A percentile compares a stretch with the other conserved stretches of the same genome.
Conservation (phyloP, 2,329 filamentous ascomycete genomes). For the Pseudodiploospora longispora region DNA sequence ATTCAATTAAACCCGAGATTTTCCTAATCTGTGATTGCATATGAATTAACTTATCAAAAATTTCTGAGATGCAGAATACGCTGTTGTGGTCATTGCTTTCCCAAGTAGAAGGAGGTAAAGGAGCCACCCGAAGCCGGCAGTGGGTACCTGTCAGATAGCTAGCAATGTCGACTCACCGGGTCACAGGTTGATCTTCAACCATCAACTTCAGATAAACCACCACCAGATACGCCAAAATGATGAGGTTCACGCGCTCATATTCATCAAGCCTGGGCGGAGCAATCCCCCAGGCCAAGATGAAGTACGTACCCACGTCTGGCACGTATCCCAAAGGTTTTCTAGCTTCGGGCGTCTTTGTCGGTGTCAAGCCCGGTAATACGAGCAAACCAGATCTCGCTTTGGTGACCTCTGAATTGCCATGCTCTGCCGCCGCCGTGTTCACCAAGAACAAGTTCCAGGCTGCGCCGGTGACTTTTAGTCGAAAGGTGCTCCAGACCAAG, state of each 20-base stretch:
- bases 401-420: constrained; percentile 77
- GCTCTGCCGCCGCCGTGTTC: constrained; percentile 84
- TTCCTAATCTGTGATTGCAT: too few species aligned
- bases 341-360: constrained; percentile 80
- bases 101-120: too few species aligned
- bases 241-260: constrained; percentile 28
- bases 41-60: too few species aligned
- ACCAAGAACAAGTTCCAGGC: constrained; percentile 98
- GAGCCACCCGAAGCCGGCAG: too few species aligned
- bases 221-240: constrained; percentile 10
- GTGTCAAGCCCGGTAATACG: constrained; percentile 89
- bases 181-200: constrained; percentile 4
- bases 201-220: constrained; percentile 9
- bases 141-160: too few species aligned
- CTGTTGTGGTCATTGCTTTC: too few species aligned
- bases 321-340: constrained; percentile 87
- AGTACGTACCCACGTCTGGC: constrained; percentile 79
- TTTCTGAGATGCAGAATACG: too few species aligned
- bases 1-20: too few species aligned
- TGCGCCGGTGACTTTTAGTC: constrained; percentile 82
- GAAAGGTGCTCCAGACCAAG: constrained; percentile 59
- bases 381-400: constrained; percentile 86
- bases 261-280: constrained; percentile 21
- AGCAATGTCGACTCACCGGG: too few species aligned
- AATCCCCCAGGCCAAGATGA: constrained; percentile 73